phyloP scores from a whole-genome alignment of 169 alveolate species.

The Plasmodium sp. region DNA sequence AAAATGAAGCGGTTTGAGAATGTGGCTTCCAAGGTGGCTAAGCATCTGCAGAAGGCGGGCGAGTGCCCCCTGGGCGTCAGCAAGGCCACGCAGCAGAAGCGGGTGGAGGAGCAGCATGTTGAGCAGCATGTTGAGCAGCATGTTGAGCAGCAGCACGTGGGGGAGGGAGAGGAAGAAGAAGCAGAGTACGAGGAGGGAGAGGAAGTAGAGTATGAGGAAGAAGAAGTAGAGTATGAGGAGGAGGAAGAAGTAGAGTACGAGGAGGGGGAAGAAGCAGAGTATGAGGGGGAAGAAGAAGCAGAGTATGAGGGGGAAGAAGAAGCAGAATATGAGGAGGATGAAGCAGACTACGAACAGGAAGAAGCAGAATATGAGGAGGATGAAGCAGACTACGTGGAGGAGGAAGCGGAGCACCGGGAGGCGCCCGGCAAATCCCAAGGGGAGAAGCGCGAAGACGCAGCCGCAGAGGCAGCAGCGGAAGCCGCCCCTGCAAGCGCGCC shows the following conservation, averaged over 20 bases:
- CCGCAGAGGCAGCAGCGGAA: neutral
- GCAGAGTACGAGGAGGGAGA: neutral
- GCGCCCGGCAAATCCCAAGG: neutral
- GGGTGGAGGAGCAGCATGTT: neutral
- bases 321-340: neutral
- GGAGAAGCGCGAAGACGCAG: constrained; percentile 30
- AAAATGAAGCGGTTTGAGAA: constrained; percentile 44
- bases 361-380: neutral
- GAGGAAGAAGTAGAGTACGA: neutral
- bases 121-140: neutral
- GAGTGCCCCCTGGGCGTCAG: neutral
- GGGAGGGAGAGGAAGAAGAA: neutral
- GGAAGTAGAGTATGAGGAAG: neutral
- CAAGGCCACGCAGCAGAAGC: neutral
- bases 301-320: neutral
- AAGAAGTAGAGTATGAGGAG: neutral
- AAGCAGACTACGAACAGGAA: constrained; percentile 11
- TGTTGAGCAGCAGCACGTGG: neutral
- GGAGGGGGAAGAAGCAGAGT: neutral
- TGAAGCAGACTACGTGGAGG: neutral
- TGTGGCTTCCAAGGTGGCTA: constrained; percentile 39
- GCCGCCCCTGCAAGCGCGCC: neutral
- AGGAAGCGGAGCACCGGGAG: neutral
- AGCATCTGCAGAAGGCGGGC: neutral
- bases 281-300: neutral